Base-by-base conservation (phyloP, 106 monocot species). In the Triglochin maritima region DNA sequence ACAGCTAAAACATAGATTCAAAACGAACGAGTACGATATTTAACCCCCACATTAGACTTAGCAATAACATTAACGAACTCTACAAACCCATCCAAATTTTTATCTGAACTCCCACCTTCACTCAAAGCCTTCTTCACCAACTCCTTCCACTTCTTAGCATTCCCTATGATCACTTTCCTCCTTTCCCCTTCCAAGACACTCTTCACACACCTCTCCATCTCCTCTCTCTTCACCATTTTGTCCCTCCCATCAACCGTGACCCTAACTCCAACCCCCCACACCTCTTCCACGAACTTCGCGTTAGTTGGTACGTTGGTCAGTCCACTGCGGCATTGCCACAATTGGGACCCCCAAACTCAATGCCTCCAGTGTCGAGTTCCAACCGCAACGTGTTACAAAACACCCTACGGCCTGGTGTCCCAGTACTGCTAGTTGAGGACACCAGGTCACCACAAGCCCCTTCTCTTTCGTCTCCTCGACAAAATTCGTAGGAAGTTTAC, bases 131-230 rank as follows among this genome's bases (percentile, higher is more conserved):
- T 50, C 66, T 47, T 74, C 9, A 77, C 79, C 69, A 66, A 51
- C 17, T 72, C 81, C 77, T 47, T 86, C 81, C 83, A 86, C 62
- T 63, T 77, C 53, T 7, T 57, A 0, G 76, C 78, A 59, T 83
- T 90, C 64, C 44, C 62, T 58, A 50, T 74, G 3, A 86, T 81
- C 62, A 67, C 71, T 53, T 64, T 61, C 1, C 74, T 52, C 44
- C 76, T 72, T 56, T 74, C 71, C 59, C 86, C 83, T 8, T 80
- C 82, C 81, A 91, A 82, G 57, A 85, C 82, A 72, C 72, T 84
- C 17, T 59, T 47, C 9, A 90, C 62, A 12, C 84, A 77, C 64
- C 78, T 69, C 67, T 51, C 70, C 11, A 87, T 9, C 76, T 87
- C 91, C 50, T 58, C 82, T 72, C 80, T 65, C 62, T 49, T 16